These are phyloP conservation scores for Arthrobotrys entomopaga DNA, from an alignment of 2,329 filamentous ascomycete genomes.

Conservation along the genomic window DNA sequence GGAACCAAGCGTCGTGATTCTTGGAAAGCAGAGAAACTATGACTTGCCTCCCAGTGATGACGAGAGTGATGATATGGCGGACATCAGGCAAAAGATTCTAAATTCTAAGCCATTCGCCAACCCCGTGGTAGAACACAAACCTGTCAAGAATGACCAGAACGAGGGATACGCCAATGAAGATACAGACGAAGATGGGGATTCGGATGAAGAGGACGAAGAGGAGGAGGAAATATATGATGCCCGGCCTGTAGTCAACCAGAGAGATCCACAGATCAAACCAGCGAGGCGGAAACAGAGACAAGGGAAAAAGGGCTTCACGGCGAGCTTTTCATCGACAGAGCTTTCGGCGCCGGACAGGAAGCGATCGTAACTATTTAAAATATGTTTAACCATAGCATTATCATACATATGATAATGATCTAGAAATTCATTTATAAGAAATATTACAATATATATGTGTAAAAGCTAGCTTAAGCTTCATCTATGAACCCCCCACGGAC, in stretches of 20 bases:
- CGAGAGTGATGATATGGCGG: conserved; percentile 86
- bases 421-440: no score
- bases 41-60: conserved; percentile 67
- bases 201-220: conserved; percentile 68
- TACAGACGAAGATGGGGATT: conserved; percentile 71
- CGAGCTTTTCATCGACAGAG: conserved; percentile 50
- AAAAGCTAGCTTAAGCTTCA: no score
- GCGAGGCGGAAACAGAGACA: conserved; percentile 72
- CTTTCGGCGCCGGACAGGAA: conserved; percentile 37
- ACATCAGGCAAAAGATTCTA: conserved; percentile 87
- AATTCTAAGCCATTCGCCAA: conserved; percentile 88
- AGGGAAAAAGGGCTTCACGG: conserved; percentile 64
- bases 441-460: no score
- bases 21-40: conserved; percentile 67
- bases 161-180: conserved; percentile 74
- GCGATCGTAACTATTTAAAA: neutral
- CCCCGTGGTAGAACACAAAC: conserved; percentile 60
- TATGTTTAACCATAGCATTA: no score
- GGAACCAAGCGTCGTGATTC: conserved; percentile 69
- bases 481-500: no score
- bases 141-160: conserved; percentile 66
- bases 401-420: no score
- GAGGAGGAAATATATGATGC: conserved; percentile 90
- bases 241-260: conserved; percentile 70
- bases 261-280: conserved; percentile 72